These are phyloP conservation scores for Peterozyma toletana DNA, from an alignment of 805 yeast genomes.

Conservation along the genomic window DNA sequence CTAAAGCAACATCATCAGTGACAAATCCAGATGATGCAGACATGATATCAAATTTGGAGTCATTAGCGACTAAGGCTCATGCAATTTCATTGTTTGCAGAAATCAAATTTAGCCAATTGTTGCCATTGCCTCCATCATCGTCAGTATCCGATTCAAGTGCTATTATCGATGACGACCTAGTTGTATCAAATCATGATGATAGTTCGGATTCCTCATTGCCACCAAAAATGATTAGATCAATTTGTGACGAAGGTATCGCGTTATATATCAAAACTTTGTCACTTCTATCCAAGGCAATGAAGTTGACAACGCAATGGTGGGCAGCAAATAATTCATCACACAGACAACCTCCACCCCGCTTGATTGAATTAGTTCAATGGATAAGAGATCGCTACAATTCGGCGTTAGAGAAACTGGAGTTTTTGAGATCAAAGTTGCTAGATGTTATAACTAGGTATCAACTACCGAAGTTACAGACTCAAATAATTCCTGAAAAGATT, in stretches of 20 bases:
- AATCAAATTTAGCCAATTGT: slow-evolving; percentile 78
- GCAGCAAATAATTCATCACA: slow-evolving; percentile 30
- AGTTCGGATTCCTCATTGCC: slow-evolving; percentile 35
- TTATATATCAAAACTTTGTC: slow-evolving; percentile 81
- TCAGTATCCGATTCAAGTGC: neutral
- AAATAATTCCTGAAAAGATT: slow-evolving; percentile 70
- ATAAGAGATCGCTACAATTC: slow-evolving; percentile 84
- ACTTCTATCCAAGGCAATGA: slow-evolving; percentile 80
- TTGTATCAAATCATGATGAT: too few relatives aligned
- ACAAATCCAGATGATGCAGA: slow-evolving; percentile 24
- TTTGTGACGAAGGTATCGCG: slow-evolving; percentile 82
- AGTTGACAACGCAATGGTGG: slow-evolving; percentile 90
- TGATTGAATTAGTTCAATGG: slow-evolving; percentile 83
- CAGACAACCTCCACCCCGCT: slow-evolving; percentile 28
- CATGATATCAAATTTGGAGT: slow-evolving; percentile 48
- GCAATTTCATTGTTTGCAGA: slow-evolving; percentile 87
- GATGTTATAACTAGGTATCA: slow-evolving; percentile 26
- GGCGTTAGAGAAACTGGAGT: slow-evolving; percentile 82
- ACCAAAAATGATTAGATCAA: slow-evolving; percentile 43
- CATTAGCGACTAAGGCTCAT: slow-evolving; percentile 82
- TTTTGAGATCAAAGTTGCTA: slow-evolving; percentile 48
- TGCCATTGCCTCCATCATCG: slow-evolving; percentile 62
- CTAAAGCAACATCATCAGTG: slow-evolving; percentile 19
- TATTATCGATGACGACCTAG: slow-evolving; percentile 12
- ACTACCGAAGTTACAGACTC: slow-evolving; percentile 5